These are phyloP conservation scores for Rheum nobile DNA, from an alignment of 148 eudicot genomes.

Conservation along the genomic window DNA sequence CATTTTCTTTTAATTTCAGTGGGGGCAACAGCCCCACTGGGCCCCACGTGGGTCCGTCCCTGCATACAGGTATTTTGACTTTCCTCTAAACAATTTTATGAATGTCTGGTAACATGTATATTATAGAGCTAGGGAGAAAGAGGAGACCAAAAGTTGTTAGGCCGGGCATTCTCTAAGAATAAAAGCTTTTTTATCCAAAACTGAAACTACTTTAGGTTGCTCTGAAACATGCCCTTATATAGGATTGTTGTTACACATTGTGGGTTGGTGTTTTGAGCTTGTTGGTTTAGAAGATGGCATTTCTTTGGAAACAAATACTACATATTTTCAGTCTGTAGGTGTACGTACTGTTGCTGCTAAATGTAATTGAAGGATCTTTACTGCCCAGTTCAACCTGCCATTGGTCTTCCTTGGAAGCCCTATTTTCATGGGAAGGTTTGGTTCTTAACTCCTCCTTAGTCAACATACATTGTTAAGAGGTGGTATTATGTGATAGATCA, in stretches of 20 bases:
- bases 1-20: too few relatives aligned
- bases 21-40: too few relatives aligned
- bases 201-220: not conserved
- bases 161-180: not conserved
- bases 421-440: slow-evolving; percentile 77
- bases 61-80: slow-evolving; percentile 58
- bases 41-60: too few relatives aligned
- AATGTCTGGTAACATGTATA: not conserved
- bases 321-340: not conserved
- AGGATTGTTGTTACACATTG: not conserved
- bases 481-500: not conserved
- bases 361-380: slow-evolving; percentile 23
- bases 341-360: not conserved
- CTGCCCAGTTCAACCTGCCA: slow-evolving; percentile 87
- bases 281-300: not conserved
- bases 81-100: not conserved
- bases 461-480: not conserved
- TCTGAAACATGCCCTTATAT: not conserved
- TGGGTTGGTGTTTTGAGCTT: not conserved
- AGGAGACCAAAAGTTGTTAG: not conserved
- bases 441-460: not conserved
- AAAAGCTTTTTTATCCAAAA: too few relatives aligned
- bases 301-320: not conserved
- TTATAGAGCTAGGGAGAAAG: not conserved
- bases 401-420: slow-evolving; percentile 70